Evolutionary conservation across 352 stramenopile species (phyloP).

Genomic region (Globisporangium splendens): DNA sequence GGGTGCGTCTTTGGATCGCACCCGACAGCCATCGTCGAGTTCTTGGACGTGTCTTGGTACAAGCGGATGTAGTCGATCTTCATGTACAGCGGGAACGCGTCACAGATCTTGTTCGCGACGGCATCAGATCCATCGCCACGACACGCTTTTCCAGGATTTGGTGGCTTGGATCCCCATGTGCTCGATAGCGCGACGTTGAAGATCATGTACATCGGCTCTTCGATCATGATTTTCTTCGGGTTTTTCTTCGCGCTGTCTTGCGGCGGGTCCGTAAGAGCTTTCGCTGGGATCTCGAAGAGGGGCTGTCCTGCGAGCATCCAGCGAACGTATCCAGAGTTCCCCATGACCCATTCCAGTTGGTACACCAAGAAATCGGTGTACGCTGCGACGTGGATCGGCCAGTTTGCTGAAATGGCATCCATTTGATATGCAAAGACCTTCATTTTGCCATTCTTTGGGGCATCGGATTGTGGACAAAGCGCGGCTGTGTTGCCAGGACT

Average conservation of each 20-base stretch:
- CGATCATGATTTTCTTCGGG: conserved; percentile 83
- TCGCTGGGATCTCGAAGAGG: conserved; percentile 73
- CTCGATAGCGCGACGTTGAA: conserved; percentile 92
- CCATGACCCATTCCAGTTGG: conserved; percentile 31
- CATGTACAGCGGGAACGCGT: conserved; percentile 48
- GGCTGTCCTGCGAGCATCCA: conserved; percentile 71
- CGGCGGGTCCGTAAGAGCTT: conserved; percentile 30
- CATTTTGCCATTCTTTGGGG: conserved; percentile 21
- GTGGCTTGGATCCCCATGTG: conserved; percentile 36
- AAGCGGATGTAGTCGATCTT: conserved; percentile 87
- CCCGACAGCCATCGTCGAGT: conserved; percentile 37
- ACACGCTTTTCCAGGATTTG: conserved; percentile 15
- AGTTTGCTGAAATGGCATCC: conserved; percentile 92
- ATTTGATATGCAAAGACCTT: conserved; percentile 78
- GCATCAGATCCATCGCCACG: conserved; percentile 24
- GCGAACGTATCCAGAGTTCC: conserved; percentile 31
- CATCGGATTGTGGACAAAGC: conserved; percentile 16
- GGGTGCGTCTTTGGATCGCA: conserved; percentile 50
- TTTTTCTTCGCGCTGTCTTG: conserved; percentile 28
- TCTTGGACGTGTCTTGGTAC: conserved; percentile 61
- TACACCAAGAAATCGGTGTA: conserved; percentile 52
- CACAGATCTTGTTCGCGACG: conserved; percentile 46
- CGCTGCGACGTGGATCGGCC: conserved; percentile 60
- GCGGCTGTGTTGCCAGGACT: conserved; percentile 41
- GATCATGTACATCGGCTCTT: conserved; percentile 91